Conservation (phyloP, 257 asterid genomes). For the Vinca minor region DNA sequence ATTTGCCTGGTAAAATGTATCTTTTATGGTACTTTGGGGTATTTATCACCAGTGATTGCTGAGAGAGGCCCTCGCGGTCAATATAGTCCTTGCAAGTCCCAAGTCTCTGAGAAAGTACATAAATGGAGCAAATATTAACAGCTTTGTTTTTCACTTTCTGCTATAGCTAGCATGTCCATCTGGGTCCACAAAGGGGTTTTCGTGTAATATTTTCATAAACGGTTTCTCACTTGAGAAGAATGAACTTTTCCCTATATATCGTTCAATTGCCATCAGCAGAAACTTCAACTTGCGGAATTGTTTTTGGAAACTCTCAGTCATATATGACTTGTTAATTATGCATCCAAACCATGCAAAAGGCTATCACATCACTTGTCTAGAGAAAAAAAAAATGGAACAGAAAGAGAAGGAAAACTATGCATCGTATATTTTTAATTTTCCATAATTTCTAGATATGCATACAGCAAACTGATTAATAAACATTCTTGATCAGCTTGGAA, state of each 20-base stretch:
- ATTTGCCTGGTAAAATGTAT: conserved; percentile 74
- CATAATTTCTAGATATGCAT: background rate
- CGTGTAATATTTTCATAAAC: no score
- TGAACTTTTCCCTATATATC: no score
- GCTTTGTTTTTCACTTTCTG: background rate
- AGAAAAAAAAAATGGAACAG: no score
- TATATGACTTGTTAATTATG: background rate
- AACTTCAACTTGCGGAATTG: no score
- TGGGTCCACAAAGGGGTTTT: background rate
- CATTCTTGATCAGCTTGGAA: background rate
- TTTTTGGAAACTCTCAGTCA: no score
- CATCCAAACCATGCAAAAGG: background rate
- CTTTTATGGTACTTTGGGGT: conserved; percentile 80
- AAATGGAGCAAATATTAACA: background rate
- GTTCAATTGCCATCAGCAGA: no score
- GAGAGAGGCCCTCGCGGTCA: conserved; percentile 79
- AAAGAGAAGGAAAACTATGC: background rate
- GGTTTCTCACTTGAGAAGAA: no score
- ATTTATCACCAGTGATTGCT: conserved; percentile 75
- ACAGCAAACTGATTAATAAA: background rate
- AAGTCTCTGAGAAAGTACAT: conserved; percentile 49
- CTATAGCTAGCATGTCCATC: background rate
- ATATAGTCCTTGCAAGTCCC: conserved; percentile 75
- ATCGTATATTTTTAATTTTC: background rate
- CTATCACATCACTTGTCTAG: background rate